phyloP scores from a whole-genome alignment of 805 yeast genomes.

The Saccharomycopsis schoenii region DNA sequence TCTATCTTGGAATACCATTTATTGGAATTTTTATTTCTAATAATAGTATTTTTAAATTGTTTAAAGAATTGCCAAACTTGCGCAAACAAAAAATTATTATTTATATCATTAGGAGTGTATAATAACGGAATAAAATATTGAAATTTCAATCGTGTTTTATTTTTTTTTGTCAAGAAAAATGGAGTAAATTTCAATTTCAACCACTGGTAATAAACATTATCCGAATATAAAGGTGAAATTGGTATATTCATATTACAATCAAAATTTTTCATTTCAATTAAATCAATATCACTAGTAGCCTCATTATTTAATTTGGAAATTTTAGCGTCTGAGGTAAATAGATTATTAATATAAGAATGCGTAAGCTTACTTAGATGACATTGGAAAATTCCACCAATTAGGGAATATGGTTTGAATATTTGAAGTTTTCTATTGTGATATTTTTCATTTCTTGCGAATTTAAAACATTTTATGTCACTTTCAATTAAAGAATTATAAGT shows the following conservation, averaged over 20 bases:
- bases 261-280: constrained; percentile 5
- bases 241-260: constrained; percentile 8
- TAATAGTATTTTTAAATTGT: not conserved
- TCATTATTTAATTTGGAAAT: not conserved
- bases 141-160: not conserved
- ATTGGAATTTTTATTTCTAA: not conserved
- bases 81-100: not conserved
- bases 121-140: constrained; percentile 10
- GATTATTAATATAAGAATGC: not conserved
- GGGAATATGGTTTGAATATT: constrained; percentile 6
- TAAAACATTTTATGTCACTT: constrained; percentile 9
- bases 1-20: constrained; percentile 1
- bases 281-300: not conserved
- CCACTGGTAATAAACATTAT: constrained; percentile 12
- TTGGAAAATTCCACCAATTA: constrained; percentile 14
- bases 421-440: constrained; percentile 5
- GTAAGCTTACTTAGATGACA: constrained; percentile 2
- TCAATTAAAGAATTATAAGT: not conserved
- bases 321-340: not conserved
- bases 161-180: not conserved
- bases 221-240: constrained; percentile 11
- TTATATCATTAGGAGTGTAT: constrained; percentile 8
- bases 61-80: not conserved
- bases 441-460: constrained; percentile 7
- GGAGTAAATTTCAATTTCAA: constrained; percentile 4